phyloP scores from a whole-genome alignment of 495 filamentous ascomycete genomes.

The Diplogelasinospora grovesii region DNA sequence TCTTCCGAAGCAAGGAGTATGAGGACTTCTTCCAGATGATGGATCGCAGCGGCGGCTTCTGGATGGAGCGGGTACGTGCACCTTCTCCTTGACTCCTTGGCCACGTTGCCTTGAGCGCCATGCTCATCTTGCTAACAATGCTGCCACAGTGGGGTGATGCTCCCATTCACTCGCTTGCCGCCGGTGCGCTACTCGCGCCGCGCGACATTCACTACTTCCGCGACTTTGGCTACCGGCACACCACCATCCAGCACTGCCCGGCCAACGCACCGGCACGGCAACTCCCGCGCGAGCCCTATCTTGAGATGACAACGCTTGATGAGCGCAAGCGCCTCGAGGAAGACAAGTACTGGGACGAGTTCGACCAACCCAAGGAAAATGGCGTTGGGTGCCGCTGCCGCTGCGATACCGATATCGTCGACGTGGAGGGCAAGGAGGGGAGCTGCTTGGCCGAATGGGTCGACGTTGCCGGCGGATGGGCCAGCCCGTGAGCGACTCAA shows the following conservation, averaged over 20 bases:
- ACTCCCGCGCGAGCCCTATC: constrained; percentile 69
- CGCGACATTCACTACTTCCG: constrained; percentile 97
- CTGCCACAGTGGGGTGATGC: constrained; percentile 90
- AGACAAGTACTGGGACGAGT: constrained; percentile 92
- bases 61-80: constrained; percentile 86
- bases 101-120: neutral
- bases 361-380: constrained; percentile 84
- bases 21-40: constrained; percentile 99
- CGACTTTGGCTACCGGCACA: constrained; percentile 97
- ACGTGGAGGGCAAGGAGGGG: constrained; percentile 95
- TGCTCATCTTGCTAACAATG: constrained; percentile 7
- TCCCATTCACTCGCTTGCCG: constrained; percentile 95
- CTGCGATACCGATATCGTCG: constrained; percentile 97
- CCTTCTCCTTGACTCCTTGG: neutral
- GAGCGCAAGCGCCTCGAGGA: constrained; percentile 86
- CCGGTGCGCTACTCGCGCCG: constrained; percentile 76
- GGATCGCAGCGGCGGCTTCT: constrained; percentile 96
- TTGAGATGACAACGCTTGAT: constrained; percentile 79
- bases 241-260: constrained; percentile 97
- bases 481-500: constrained; percentile 38
- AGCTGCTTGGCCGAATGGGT: constrained; percentile 97
- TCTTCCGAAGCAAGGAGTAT: constrained; percentile 93
- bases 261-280: constrained; percentile 92
- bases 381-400: constrained; percentile 94
- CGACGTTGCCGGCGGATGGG: constrained; percentile 93